Conservation (phyloP, 768 basidiomycete species). For the Baorangia bicolor region DNA sequence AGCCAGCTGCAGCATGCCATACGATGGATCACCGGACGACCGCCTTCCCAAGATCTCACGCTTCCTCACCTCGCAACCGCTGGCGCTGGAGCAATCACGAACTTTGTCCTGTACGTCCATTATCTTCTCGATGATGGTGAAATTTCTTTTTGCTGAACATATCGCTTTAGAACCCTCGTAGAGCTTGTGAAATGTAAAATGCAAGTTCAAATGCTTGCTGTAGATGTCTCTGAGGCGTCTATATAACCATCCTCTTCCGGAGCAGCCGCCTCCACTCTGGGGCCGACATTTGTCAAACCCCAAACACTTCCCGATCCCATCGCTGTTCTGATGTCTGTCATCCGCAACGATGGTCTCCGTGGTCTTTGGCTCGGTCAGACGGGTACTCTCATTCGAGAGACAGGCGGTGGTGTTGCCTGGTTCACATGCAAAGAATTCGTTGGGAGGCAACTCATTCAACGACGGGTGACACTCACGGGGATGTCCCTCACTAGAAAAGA, state of each 20-base stretch:
- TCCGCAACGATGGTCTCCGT: conserved; percentile 66
- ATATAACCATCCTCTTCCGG: conserved; percentile 12
- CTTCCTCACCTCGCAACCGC: conserved; percentile 71
- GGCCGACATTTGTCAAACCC: conserved; percentile 8
- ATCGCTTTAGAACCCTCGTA: conserved; percentile 70
- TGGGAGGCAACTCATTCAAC: conserved; percentile 57
- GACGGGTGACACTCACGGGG: conserved; percentile 36
- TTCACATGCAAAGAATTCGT: conserved; percentile 85
- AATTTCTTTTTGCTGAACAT: not conserved
- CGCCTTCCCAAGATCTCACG: conserved; percentile 44
- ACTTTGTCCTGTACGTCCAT: conserved; percentile 75
- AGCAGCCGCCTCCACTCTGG: conserved; percentile 13
- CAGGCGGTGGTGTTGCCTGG: conserved; percentile 89
- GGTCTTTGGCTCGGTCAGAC: conserved; percentile 98
- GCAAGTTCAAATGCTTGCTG: conserved; percentile 88
- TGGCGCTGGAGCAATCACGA: conserved; percentile 83
- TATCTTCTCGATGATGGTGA: too few relatives aligned
- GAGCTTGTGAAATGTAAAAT: conserved; percentile 97
- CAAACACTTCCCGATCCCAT: conserved; percentile 67
- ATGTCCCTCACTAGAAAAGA: conserved; percentile 38
- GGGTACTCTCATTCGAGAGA: conserved; percentile 90
- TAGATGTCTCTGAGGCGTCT: conserved; percentile 17
- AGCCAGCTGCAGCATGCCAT: conserved; percentile 68
- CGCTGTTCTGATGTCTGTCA: conserved; percentile 58
- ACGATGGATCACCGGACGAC: conserved; percentile 40